These are phyloP conservation scores for Amniculicola lignicola DNA, from an alignment of 495 filamentous ascomycete species.

Conservation along the genomic window DNA sequence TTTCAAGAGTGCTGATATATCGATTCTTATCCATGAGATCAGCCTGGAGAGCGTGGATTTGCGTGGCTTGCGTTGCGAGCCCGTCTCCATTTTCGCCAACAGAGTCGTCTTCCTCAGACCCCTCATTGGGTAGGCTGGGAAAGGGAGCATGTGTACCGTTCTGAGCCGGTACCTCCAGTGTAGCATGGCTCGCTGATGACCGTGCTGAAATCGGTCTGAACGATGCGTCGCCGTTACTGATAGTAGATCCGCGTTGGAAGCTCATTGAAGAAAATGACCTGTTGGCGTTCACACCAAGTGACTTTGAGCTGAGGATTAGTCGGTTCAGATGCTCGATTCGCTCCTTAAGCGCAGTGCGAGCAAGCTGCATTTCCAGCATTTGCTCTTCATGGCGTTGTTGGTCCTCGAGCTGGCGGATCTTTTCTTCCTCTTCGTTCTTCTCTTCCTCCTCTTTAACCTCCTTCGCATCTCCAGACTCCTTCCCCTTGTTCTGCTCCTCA, in stretches of 20 bases:
- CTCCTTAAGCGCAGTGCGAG: slow-evolving; percentile 91
- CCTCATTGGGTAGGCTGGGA: slow-evolving; percentile 6
- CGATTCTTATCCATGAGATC: slow-evolving; percentile 93
- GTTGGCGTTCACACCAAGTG: slow-evolving; percentile 81
- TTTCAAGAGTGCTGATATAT: slow-evolving; percentile 91
- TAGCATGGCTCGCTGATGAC: slow-evolving; percentile 53
- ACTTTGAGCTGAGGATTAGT: slow-evolving; percentile 91
- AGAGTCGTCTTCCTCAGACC: slow-evolving; percentile 59
- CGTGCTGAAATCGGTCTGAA: slow-evolving; percentile 55
- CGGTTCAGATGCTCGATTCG: slow-evolving; percentile 96
- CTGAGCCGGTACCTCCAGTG: slow-evolving; percentile 31
- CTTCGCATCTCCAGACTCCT: slow-evolving; percentile 61
- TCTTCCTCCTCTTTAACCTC: slow-evolving; percentile 54
- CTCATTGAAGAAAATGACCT: slow-evolving; percentile 70
- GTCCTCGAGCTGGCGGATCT: slow-evolving; percentile 70
- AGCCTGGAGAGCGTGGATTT: slow-evolving; percentile 84
- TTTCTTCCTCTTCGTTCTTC: slow-evolving; percentile 60
- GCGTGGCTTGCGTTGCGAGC: slow-evolving; percentile 71
- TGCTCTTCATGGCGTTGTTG: slow-evolving; percentile 90
- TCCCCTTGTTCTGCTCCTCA: slow-evolving; percentile 66
- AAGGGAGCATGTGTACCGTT: slow-evolving; percentile 8
- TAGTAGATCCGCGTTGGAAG: slow-evolving; percentile 61
- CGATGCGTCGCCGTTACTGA: slow-evolving; percentile 47
- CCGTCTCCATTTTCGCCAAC: slow-evolving; percentile 83
- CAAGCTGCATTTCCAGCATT: slow-evolving; percentile 96